phyloP scores from a whole-genome alignment of 2,329 filamentous ascomycete species.

The Dactylellina haptotyla region DNA sequence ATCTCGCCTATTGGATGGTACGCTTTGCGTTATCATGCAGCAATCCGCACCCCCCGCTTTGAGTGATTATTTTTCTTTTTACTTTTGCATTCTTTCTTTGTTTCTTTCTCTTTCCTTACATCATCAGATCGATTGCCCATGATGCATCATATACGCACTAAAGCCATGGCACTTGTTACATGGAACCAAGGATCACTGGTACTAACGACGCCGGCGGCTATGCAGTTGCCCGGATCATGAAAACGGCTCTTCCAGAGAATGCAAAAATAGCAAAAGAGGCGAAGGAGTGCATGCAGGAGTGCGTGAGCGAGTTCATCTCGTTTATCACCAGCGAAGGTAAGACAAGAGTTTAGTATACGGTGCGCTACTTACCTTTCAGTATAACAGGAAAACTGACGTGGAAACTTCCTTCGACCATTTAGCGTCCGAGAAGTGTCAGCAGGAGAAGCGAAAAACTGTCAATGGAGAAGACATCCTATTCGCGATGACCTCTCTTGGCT shows the following conservation, averaged over 20 bases:
- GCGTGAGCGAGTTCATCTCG: conserved; percentile 99
- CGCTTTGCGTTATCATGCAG: conserved; percentile 52
- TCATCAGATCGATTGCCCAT: conserved; percentile 34
- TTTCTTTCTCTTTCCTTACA: conserved; percentile 1
- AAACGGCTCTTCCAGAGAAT: conserved; percentile 94
- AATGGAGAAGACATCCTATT: conserved; percentile 99
- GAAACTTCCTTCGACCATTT: conserved; percentile 15
- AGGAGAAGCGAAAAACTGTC: conserved; percentile 98
- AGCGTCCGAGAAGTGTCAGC: conserved; percentile 99
- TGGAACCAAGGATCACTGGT: conserved; percentile 47
- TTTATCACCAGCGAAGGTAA: conserved; percentile 99
- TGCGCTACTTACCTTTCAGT: conserved; percentile 38
- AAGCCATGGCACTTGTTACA: conserved; percentile 52
- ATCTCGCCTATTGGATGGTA: conserved; percentile 52
- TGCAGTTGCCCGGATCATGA: conserved; percentile 99
- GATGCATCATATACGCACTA: conserved; percentile 47
- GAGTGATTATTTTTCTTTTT: conserved; percentile 46
- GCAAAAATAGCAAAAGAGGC: conserved; percentile 99
- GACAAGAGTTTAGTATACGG: conserved; percentile 60
- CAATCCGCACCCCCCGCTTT: conserved; percentile 51
- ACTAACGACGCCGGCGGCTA: conserved; percentile 58
- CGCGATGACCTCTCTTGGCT: conserved; percentile 97
- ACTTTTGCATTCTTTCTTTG: background rate
- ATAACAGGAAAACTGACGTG: conserved; percentile 22
- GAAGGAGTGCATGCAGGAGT: conserved; percentile 99